Conservation (phyloP, 2,329 filamentous ascomycete species). For the Ambrosiella xylebori region DNA sequence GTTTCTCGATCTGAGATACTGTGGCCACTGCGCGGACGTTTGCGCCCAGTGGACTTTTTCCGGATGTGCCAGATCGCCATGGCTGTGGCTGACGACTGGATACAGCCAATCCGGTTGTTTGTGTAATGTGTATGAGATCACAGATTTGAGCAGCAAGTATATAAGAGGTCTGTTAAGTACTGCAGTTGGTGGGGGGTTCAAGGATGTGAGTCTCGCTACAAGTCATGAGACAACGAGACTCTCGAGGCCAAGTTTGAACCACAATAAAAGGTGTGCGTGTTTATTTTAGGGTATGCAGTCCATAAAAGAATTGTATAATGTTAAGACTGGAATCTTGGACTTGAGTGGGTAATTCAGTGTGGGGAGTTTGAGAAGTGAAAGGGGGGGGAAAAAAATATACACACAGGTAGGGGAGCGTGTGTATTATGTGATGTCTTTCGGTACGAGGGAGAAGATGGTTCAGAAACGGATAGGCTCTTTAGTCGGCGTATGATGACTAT, state of each 20-base stretch:
- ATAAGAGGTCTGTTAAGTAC: background rate
- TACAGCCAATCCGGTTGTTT: background rate
- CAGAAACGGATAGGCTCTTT: background rate
- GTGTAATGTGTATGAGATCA: background rate
- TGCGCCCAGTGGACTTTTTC: slow-evolving; percentile 32
- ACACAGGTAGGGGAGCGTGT: background rate
- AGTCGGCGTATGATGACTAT: background rate
- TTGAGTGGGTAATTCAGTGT: no score
- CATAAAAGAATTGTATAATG: no score
- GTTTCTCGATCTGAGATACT: slow-evolving; percentile 36
- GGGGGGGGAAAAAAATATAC: background rate
- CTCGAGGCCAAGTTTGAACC: no score
- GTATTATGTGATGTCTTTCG: background rate
- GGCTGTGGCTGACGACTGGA: background rate
- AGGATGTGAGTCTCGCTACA: no score
- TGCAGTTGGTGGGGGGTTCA: background rate
- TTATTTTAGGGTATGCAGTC: no score
- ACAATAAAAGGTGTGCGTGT: no score
- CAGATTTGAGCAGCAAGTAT: background rate
- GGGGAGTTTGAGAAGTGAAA: no score
- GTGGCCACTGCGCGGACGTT: slow-evolving; percentile 34
- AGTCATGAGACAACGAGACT: no score
- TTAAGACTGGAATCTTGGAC: no score
- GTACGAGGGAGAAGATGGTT: background rate
- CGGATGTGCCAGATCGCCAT: slow-evolving; percentile 15